Conservation (phyloP, 768 basidiomycete genomes). For the Agaricus bisporus region DNA sequence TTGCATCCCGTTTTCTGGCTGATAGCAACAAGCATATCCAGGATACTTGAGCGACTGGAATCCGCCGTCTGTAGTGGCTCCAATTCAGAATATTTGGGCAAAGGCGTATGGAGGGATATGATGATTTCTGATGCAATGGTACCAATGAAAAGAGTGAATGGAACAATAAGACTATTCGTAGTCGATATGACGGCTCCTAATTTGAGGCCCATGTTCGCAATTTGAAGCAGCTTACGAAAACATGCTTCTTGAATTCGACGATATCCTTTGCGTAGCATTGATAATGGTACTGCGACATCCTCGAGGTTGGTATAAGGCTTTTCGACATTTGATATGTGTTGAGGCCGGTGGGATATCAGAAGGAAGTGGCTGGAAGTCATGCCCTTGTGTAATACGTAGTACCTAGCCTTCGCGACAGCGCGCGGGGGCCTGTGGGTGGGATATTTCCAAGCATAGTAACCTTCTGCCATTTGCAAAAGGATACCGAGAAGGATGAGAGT, state of each 20-base stretch:
- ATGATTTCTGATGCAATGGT: background rate
- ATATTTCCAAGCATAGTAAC: background rate
- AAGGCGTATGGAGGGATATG: background rate
- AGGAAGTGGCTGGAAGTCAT: background rate
- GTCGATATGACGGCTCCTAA: background rate
- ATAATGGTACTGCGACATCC: background rate
- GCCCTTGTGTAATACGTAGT: conserved; percentile 1
- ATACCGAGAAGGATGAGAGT: background rate
- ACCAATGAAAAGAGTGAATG: background rate
- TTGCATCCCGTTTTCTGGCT: background rate
- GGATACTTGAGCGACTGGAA: background rate
- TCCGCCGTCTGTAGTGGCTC: background rate
- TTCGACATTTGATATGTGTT: background rate
- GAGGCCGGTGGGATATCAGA: background rate
- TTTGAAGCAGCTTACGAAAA: background rate
- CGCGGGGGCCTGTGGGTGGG: background rate
- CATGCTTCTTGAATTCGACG: background rate
- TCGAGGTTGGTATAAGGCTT: conserved; percentile 1
- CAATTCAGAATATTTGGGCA: background rate
- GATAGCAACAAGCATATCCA: background rate
- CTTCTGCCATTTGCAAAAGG: background rate
- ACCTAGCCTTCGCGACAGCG: background rate
- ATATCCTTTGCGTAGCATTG: background rate
- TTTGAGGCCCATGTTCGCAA: background rate
- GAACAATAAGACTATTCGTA: background rate